These are phyloP conservation scores for Elasticomyces elasticus DNA, from an alignment of 495 filamentous ascomycete species.

Conservation along the genomic window DNA sequence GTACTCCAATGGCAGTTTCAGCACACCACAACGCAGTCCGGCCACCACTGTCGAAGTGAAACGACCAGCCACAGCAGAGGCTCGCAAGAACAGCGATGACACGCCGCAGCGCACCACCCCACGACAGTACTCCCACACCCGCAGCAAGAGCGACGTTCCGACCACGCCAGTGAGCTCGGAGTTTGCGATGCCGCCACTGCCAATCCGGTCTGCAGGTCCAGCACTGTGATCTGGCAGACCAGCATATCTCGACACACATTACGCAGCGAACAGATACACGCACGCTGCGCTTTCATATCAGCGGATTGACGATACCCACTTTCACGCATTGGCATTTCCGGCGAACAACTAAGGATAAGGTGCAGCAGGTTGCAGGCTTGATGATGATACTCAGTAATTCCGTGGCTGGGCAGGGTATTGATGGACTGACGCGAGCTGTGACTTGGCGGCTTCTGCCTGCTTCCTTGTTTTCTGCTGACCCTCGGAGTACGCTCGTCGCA, in stretches of 20 bases:
- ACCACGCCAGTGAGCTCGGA: conserved; percentile 3
- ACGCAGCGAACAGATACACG: not conserved
- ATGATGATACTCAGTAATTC: too few relatives aligned
- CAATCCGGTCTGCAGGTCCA: conserved; percentile 1
- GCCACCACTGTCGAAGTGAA: not conserved
- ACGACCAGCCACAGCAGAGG: conserved; percentile 7
- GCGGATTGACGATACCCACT: not conserved
- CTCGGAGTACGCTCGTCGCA: too few relatives aligned
- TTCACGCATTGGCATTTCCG: not conserved
- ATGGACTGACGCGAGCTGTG: too few relatives aligned
- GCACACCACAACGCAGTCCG: conserved; percentile 1
- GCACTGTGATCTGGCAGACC: too few relatives aligned
- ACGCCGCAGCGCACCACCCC: not conserved
- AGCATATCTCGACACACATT: too few relatives aligned
- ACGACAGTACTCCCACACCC: conserved; percentile 4
- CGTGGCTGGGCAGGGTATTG: too few relatives aligned
- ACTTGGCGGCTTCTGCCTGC: too few relatives aligned
- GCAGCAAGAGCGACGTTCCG: conserved; percentile 15
- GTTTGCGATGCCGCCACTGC: not conserved
- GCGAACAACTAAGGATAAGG: not conserved
- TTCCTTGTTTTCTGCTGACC: too few relatives aligned
- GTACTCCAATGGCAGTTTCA: not conserved
- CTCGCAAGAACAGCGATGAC: not conserved
- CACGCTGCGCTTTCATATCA: not conserved
- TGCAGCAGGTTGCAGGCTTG: too few relatives aligned